These are phyloP conservation scores for Malbranchea zuffiana DNA, from an alignment of 2,329 filamentous ascomycete genomes.

Conservation along the genomic window DNA sequence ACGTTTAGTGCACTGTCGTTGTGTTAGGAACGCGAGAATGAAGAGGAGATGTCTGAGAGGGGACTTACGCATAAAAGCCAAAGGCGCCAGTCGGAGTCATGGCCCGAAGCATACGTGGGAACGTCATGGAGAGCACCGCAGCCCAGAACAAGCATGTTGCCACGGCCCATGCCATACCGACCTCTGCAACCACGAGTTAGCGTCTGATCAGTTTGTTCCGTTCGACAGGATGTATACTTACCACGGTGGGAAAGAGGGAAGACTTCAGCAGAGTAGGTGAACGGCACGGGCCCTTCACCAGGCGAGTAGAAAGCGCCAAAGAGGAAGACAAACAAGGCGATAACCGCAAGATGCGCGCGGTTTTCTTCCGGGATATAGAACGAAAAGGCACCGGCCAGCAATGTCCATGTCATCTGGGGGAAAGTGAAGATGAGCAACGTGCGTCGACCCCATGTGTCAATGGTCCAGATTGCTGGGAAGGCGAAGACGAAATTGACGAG, in stretches of 20 bases:
- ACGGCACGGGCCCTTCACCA: constrained; percentile 48
- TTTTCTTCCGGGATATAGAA: constrained; percentile 39
- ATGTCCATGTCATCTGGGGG: constrained; percentile 56
- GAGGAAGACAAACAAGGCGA: constrained; percentile 53
- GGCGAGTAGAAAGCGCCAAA: constrained; percentile 56
- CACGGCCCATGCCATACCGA: constrained; percentile 39
- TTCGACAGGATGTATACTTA: constrained; percentile 21
- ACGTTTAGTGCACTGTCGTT: constrained; percentile 44
- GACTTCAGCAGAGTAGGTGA: constrained; percentile 45
- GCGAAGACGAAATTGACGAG: constrained; percentile 55
- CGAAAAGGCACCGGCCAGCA: constrained; percentile 53
- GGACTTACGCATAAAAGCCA: constrained; percentile 45
- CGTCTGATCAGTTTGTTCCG: not conserved
- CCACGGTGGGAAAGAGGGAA: constrained; percentile 46
- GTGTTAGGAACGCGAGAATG: constrained; percentile 16
- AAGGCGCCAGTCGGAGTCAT: constrained; percentile 47
- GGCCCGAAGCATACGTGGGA: constrained; percentile 37
- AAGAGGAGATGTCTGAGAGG: constrained; percentile 2
- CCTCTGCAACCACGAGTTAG: constrained; percentile 27
- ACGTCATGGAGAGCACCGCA: constrained; percentile 41
- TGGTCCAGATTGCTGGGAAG: constrained; percentile 55
- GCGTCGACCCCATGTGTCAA: constrained; percentile 56
- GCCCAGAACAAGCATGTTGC: constrained; percentile 41
- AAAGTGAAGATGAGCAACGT: constrained; percentile 55
- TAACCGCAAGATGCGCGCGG: constrained; percentile 40